Evolutionary conservation across 257 asterid genomes (phyloP), one percentile per base, ranked within the genome.

Genomic region (Fraxinus excelsior): DNA sequence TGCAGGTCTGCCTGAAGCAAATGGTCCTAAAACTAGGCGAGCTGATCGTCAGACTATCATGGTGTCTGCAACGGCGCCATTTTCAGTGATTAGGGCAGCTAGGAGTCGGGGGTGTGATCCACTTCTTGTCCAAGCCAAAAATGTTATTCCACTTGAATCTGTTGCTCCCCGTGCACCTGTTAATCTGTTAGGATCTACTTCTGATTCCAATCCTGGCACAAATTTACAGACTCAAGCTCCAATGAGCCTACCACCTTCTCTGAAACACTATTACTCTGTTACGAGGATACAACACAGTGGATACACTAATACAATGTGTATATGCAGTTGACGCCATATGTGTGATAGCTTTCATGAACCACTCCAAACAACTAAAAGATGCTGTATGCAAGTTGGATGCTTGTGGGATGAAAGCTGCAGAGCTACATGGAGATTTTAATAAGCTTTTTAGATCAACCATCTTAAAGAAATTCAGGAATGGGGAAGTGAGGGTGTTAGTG

Each of bases 31-130:
- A 60, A 81, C 76, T 26, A 75, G 72, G 81, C 81, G 83, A 70
- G 73, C 84, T 62, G 89, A 75, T 9, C 91, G 97, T 21, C 96
- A 83, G 83, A 91, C 93, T 6, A 88, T 96, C 78, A 90, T 96
- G 98, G 97, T 96, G n/a, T 96, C 99, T 79, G 99, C 99, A 4
- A 96, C 99, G 7, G 92, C 93, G 49, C 99, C 99, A 0, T 88
- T 91, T 85, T 90, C 98, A 35, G 99, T 95, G 60, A 84, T 93
- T 60, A 85, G 98, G 64, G 99, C 96, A 19, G 96, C 99, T 62
- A 84, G 87, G 86, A 93, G 94, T 81, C 90, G 99, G 99, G 97
- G 97, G 0, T 67, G 80, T 74, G 94, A 93, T 71, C 99, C 99
- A 34, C 91, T 90, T 77, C 96, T 93, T 42, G 91, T 96, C 75